A percentile compares a stretch with the other conserved stretches of the same genome.
Conservation (phyloP, 371 early-diverging fungal species). For the Mortierella sp. region DNA sequence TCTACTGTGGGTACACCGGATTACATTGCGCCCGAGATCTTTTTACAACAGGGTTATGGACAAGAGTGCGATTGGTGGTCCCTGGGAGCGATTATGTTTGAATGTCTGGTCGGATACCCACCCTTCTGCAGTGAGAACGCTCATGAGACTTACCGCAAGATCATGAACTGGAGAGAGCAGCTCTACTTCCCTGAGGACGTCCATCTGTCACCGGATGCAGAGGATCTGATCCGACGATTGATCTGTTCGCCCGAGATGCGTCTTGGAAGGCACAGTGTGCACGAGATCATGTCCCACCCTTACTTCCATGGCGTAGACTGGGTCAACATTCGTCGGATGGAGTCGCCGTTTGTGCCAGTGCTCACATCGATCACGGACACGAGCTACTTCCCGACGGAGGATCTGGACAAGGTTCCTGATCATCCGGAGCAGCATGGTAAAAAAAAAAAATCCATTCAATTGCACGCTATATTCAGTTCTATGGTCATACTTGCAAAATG, state of each 20-base stretch:
- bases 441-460: background rate
- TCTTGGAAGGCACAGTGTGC: conserved; percentile 81
- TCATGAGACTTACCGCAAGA: conserved; percentile 97
- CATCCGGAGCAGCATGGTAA: conserved; percentile 52
- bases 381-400: conserved; percentile 96
- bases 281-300: conserved; percentile 93
- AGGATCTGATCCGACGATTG: conserved; percentile 89
- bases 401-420: conserved; percentile 81
- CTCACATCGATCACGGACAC: conserved; percentile 96
- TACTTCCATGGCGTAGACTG: conserved; percentile 98
- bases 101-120: conserved; percentile 97
- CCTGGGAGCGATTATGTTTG: conserved; percentile 99
- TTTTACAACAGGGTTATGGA: conserved; percentile 94
- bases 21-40: conserved; percentile 98
- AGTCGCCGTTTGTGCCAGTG: conserved; percentile 95
- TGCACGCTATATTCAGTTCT: no score
- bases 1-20: conserved; percentile 98
- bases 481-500: no score
- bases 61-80: conserved; percentile 99
- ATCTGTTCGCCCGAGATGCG: conserved; percentile 89
- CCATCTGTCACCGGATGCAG: conserved; percentile 89
- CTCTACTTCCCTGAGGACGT: conserved; percentile 95
- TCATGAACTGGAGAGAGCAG: conserved; percentile 94
- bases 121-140: conserved; percentile 97
- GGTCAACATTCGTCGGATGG: conserved; percentile 83